A percentile compares a stretch with the other conserved stretches of the same genome.
Conservation (phyloP, 768 basidiomycete genomes). For the Trametes cingulata region DNA sequence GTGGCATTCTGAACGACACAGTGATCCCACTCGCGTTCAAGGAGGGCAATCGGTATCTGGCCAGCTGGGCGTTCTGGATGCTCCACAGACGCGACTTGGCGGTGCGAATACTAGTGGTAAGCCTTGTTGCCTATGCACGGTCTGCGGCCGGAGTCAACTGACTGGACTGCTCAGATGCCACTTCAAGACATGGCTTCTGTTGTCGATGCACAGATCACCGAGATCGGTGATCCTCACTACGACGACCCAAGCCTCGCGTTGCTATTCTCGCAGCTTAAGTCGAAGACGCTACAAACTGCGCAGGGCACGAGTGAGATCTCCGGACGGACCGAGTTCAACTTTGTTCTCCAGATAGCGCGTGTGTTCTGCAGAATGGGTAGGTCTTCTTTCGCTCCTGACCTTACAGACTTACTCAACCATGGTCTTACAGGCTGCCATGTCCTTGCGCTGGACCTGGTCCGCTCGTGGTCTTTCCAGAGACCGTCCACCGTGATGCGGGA, state of each 20-base stretch:
- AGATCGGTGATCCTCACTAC: conserved; percentile 84
- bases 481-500: conserved; percentile 50
- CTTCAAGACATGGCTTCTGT: conserved; percentile 68
- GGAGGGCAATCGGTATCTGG: conserved; percentile 90
- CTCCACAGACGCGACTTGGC: conserved; percentile 85
- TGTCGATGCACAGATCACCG: conserved; percentile 52
- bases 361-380: conserved; percentile 94
- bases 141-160: background rate
- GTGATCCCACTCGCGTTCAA: conserved; percentile 85
- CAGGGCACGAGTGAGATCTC: conserved; percentile 92
- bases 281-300: conserved; percentile 89
- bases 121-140: conserved; percentile 25
- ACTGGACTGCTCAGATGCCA: conserved; percentile 54
- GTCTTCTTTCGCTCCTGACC: conserved; percentile 26
- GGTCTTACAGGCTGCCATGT: conserved; percentile 76
- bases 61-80: conserved; percentile 96
- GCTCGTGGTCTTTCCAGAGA: conserved; percentile 88
- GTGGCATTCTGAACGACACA: conserved; percentile 65
- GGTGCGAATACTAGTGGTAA: conserved; percentile 85
- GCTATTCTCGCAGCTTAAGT: conserved; percentile 85
- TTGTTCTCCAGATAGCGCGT: conserved; percentile 91
- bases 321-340: conserved; percentile 87
- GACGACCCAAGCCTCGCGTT: conserved; percentile 94
- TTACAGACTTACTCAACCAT: background rate
- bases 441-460: conserved; percentile 86